Conservation (phyloP, 208 protist genomes). For the Leishmania martiniquensis region DNA sequence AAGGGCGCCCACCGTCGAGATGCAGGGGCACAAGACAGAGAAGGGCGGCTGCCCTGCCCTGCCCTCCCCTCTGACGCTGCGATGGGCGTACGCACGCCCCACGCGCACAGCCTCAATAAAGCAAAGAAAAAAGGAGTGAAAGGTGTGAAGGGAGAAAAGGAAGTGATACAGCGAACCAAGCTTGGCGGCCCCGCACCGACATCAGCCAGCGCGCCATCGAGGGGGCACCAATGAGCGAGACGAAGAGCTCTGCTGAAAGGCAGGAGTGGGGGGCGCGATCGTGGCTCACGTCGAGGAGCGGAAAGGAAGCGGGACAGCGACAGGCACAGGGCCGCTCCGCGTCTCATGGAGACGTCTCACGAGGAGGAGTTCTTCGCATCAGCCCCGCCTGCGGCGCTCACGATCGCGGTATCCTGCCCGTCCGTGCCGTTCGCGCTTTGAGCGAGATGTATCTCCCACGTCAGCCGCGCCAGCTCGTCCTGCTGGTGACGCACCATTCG, state of each 20-base stretch:
- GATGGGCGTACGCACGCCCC: not conserved
- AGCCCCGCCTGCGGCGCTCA: not conserved
- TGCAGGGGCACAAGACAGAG: not conserved
- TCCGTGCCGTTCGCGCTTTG: not conserved
- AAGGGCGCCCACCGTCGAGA: not conserved
- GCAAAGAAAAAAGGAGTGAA: constrained; percentile 11
- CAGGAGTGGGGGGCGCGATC: not conserved
- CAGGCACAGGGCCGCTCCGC: not conserved
- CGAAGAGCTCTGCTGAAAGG: not conserved
- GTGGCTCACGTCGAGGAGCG: not conserved
- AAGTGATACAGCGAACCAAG: not conserved
- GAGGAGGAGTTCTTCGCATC: not conserved
- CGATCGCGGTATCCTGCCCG: not conserved
- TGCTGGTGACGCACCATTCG: constrained; percentile 33
- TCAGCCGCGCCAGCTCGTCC: constrained; percentile 26
- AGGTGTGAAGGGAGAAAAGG: constrained; percentile 21
- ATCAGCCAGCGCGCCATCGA: not conserved
- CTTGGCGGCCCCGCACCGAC: not conserved
- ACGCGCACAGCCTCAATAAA: not conserved
- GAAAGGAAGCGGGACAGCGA: not conserved
- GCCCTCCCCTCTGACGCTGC: not conserved
- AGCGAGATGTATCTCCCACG: constrained; percentile 15
- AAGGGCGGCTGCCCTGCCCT: not conserved
- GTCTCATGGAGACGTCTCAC: not conserved
- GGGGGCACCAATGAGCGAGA: not conserved